Evolutionary conservation across 1,284 basidiomycete species (phyloP).

Genomic region (Papiliotrema flavescens): DNA sequence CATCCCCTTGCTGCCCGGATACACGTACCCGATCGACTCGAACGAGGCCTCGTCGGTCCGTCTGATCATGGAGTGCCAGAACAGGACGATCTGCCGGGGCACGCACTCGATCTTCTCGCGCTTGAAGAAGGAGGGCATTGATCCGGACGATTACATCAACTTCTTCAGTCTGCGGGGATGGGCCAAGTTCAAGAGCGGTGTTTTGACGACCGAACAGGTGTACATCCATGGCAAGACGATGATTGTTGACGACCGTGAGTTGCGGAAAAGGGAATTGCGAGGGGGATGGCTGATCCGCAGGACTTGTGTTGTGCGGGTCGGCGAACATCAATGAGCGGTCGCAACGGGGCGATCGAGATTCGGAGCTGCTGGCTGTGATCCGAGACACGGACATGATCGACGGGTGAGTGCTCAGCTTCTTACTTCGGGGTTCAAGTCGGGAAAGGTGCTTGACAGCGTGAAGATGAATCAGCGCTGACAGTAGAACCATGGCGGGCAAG

Average conservation of each 20-base stretch:
- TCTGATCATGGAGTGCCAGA: constrained; percentile 90
- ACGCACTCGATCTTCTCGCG: constrained; percentile 89
- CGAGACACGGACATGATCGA: constrained; percentile 96
- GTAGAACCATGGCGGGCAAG: constrained; percentile 85
- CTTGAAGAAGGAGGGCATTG: constrained; percentile 80
- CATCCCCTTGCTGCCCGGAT: constrained; percentile 89
- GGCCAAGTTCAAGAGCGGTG: constrained; percentile 82
- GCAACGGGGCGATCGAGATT: constrained; percentile 92
- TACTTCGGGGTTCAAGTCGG: neutral
- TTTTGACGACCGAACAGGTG: constrained; percentile 86
- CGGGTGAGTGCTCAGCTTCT: constrained; percentile 54
- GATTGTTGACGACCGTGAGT: constrained; percentile 80
- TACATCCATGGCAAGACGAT: constrained; percentile 86
- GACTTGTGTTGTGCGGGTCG: constrained; percentile 95
- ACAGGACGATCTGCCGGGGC: constrained; percentile 81
- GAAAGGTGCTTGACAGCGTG: too few species aligned
- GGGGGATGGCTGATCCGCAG: constrained; percentile 11
- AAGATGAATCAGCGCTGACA: constrained; percentile 7
- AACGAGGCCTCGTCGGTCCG: constrained; percentile 89
- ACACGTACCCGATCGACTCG: constrained; percentile 89
- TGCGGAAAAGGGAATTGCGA: too few species aligned
- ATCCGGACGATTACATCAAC: constrained; percentile 88
- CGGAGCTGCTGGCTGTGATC: constrained; percentile 87
- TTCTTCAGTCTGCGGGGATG: constrained; percentile 91
- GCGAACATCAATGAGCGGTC: constrained; percentile 99